Percentiles rank a stretch among this genome's conserved stretches.
Conservation (phyloP, 176 grass and related monocot species). For the Chrysopogon serrulatus region DNA sequence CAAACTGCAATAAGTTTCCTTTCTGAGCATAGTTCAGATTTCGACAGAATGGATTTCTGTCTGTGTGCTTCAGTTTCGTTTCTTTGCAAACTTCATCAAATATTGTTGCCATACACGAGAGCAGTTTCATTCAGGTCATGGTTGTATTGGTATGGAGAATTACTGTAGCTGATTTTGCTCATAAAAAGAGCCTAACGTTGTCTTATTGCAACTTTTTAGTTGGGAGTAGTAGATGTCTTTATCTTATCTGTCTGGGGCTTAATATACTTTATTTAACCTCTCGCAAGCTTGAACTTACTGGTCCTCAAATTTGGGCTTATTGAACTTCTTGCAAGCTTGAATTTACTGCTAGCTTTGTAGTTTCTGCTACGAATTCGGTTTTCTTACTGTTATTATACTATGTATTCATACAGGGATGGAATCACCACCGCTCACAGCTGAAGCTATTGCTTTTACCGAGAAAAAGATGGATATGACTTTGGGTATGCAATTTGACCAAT, state of each 20-base stretch:
- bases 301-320: background rate
- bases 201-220: background rate
- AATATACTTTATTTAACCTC: background rate
- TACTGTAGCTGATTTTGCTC: background rate
- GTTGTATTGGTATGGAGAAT: background rate
- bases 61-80: background rate
- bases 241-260: background rate
- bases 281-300: background rate
- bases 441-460: slow-evolving; percentile 86
- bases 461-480: slow-evolving; percentile 99
- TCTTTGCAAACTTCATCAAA: background rate
- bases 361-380: background rate
- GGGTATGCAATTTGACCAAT: slow-evolving; percentile 39
- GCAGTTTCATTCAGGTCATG: background rate
- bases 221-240: background rate
- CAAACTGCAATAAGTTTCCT: background rate
- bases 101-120: background rate
- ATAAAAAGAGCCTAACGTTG: background rate
- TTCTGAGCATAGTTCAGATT: background rate
- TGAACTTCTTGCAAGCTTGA: background rate
- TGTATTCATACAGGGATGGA: slow-evolving; percentile 51
- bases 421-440: slow-evolving; percentile 52
- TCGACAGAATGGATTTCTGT: background rate
- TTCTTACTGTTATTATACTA: background rate
- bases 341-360: background rate